Evolutionary conservation across 257 asterid species (phyloP).

Genomic region (Apocynum venetum): DNA sequence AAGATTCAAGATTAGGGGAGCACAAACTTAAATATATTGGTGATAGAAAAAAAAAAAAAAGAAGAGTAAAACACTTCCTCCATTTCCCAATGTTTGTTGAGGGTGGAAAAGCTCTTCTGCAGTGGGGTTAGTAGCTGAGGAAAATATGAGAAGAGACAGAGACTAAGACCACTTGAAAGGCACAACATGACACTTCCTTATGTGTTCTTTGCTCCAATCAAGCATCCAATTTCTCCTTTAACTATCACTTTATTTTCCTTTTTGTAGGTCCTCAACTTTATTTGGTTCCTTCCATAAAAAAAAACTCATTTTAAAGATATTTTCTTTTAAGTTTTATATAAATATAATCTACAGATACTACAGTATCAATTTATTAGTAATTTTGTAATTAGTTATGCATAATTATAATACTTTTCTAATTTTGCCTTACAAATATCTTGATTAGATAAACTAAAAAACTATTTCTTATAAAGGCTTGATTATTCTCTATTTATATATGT

Average conservation of each 20-base stretch:
- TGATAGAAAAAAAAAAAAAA: background rate
- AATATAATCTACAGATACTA: too few species aligned
- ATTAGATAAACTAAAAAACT: too few species aligned
- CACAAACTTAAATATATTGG: too few species aligned
- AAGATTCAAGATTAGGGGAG: too few species aligned
- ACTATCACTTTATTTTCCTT: conserved; percentile 7
- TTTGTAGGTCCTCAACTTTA: background rate
- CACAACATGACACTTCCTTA: background rate
- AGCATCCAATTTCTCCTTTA: conserved; percentile 6
- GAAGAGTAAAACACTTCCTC: background rate
- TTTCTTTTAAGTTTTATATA: too few species aligned
- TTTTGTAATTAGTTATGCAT: too few species aligned
- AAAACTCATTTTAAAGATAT: too few species aligned
- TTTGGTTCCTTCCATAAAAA: background rate
- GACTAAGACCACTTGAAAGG: background rate
- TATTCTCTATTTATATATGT: too few species aligned
- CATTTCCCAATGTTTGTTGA: background rate
- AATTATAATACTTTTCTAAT: too few species aligned
- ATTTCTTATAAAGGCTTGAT: too few species aligned
- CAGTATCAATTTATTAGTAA: too few species aligned
- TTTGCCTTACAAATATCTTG: too few species aligned
- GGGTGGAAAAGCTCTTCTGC: background rate
- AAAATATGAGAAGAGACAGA: background rate
- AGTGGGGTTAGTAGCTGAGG: background rate
- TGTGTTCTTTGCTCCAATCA: background rate